phyloP scores from a whole-genome alignment of 306 rosid genomes.

The Phaseolus lunatus region DNA sequence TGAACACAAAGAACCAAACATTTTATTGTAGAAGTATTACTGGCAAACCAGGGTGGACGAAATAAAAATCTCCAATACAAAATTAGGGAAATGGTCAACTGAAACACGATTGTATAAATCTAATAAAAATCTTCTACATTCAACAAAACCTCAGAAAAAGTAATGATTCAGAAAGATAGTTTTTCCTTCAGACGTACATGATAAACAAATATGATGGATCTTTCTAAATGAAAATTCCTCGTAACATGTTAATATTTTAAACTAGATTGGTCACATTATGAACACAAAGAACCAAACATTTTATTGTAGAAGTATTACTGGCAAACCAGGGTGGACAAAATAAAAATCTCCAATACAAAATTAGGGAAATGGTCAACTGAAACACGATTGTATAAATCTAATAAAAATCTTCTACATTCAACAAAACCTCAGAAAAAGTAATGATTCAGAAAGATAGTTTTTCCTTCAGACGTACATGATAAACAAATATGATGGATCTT shows the following conservation, averaged over 20 bases:
- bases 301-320: constrained; percentile 37
- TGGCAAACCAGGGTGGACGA: constrained; percentile 34
- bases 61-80: constrained; percentile 8
- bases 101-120: constrained; percentile 5
- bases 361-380: background rate
- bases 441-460: constrained; percentile 25
- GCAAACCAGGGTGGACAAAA: constrained; percentile 36
- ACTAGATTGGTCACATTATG: constrained; percentile 29
- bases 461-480: background rate
- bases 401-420: constrained; percentile 21
- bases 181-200: background rate
- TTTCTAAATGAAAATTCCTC: constrained; percentile 15
- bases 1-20: too few relatives aligned
- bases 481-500: constrained; percentile 16
- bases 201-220: constrained; percentile 14
- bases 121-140: constrained; percentile 19
- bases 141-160: constrained; percentile 7
- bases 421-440: constrained; percentile 1
- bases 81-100: background rate
- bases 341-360: background rate
- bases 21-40: too few relatives aligned
- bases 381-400: constrained; percentile 1
- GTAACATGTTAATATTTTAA: background rate
- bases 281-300: constrained; percentile 23
- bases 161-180: constrained; percentile 24